A percentile compares a stretch with the other conserved stretches of the same genome.
Evolutionary conservation across 2,329 filamentous ascomycete species (phyloP).

Genomic region (Fusarium proliferatum): DNA sequence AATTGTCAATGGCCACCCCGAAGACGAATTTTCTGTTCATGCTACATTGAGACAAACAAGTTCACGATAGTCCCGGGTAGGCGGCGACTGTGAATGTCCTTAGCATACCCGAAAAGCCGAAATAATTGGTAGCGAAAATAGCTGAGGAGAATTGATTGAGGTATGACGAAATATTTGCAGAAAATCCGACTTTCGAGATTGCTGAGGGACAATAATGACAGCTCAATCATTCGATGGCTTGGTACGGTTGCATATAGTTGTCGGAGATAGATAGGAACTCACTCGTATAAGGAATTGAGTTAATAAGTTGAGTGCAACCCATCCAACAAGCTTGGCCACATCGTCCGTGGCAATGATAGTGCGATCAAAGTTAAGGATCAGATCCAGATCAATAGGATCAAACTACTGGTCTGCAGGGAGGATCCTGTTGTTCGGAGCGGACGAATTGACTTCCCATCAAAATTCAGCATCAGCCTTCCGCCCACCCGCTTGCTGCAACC

Average conservation of each 20-base stretch:
- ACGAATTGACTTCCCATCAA: slow-evolving; percentile 43
- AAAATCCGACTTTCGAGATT: slow-evolving; percentile 1
- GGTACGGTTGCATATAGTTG: not conserved
- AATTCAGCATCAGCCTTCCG: slow-evolving; percentile 41
- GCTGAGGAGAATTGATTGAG: not conserved
- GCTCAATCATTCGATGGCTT: slow-evolving; percentile 20
- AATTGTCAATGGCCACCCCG: slow-evolving; percentile 8
- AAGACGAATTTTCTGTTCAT: slow-evolving; percentile 14
- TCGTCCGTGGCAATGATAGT: slow-evolving; percentile 37
- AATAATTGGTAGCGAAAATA: slow-evolving; percentile 8
- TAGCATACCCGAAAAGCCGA: not conserved
- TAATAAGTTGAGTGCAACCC: slow-evolving; percentile 38
- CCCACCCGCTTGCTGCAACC: slow-evolving; percentile 39
- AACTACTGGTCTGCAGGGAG: slow-evolving; percentile 19
- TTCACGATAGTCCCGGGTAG: slow-evolving; percentile 19
- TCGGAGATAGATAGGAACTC: slow-evolving; percentile 26
- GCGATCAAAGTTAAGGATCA: slow-evolving; percentile 17
- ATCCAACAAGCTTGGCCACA: slow-evolving; percentile 19
- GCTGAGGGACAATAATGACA: slow-evolving; percentile 24
- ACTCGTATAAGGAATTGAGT: slow-evolving; percentile 13
- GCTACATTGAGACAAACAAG: slow-evolving; percentile 1
- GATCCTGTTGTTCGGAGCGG: slow-evolving; percentile 32
- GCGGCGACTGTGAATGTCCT: not conserved
- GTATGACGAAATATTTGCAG: slow-evolving; percentile 24
- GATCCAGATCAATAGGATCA: slow-evolving; percentile 9